Conservation (phyloP, 768 basidiomycete species). For the Pisolithus marmoratus region DNA sequence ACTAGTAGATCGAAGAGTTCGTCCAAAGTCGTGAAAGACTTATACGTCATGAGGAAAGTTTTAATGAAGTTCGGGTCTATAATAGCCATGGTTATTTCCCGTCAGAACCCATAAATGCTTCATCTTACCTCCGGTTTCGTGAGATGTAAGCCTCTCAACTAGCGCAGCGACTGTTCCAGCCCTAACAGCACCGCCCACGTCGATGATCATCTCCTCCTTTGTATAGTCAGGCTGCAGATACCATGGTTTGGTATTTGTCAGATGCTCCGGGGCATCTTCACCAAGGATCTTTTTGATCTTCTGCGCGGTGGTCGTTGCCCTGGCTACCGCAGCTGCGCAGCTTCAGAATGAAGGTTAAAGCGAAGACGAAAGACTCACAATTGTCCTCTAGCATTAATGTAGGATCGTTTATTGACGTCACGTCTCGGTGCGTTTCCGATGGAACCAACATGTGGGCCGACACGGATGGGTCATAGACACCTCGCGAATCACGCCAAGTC, state of each 20-base stretch:
- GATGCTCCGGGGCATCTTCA: conserved; percentile 42
- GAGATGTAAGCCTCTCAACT: conserved; percentile 85
- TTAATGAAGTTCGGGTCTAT: conserved; percentile 75
- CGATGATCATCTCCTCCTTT: conserved; percentile 76
- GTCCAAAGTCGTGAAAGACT: conserved; percentile 83
- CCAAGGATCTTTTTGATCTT: conserved; percentile 73
- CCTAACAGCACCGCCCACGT: conserved; percentile 76
- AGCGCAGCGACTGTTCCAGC: conserved; percentile 85
- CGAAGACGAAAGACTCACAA: conserved; percentile 10
- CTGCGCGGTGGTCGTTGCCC: conserved; percentile 30
- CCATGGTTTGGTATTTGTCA: conserved; percentile 60
- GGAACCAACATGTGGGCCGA: conserved; percentile 21
- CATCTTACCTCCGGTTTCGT: conserved; percentile 74
- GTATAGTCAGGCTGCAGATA: conserved; percentile 80
- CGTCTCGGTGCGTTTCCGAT: conserved; percentile 17
- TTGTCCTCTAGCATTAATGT: conserved; percentile 18
- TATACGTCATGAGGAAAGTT: conserved; percentile 94
- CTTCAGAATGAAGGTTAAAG: neutral
- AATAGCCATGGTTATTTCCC: conserved; percentile 5
- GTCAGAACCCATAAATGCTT: neutral
- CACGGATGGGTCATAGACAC: conserved; percentile 17
- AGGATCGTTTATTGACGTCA: conserved; percentile 14
- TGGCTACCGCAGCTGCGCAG: conserved; percentile 16
- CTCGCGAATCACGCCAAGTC: conserved; percentile 16
- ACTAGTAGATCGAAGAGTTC: conserved; percentile 80